phyloP scores from a whole-genome alignment of 2,329 filamentous ascomycete genomes.

The Sordariomycetes sp. region DNA sequence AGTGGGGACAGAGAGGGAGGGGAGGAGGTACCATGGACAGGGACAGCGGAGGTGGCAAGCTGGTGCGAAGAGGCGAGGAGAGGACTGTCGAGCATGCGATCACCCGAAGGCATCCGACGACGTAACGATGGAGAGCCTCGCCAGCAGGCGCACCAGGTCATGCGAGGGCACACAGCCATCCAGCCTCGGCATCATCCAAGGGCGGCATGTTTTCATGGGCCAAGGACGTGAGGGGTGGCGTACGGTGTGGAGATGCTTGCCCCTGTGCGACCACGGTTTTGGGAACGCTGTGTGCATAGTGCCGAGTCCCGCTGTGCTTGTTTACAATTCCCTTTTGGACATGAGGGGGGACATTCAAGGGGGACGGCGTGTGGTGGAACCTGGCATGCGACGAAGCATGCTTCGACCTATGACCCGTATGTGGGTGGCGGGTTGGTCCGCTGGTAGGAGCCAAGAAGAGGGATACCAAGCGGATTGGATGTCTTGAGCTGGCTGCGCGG shows the following conservation, averaged over 20 bases:
- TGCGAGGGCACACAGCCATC: background rate
- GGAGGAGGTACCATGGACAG: background rate
- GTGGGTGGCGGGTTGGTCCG: background rate
- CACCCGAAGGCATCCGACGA: slow-evolving; percentile 4
- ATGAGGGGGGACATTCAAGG: background rate
- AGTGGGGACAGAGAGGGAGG: background rate
- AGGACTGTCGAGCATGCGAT: background rate
- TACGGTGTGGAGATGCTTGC: background rate
- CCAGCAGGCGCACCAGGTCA: background rate
- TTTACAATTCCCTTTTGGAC: background rate
- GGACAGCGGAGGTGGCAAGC: background rate
- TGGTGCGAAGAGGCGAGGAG: background rate
- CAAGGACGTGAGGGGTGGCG: background rate
- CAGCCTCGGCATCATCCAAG: background rate
- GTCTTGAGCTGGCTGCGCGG: background rate
- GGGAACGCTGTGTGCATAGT: background rate
- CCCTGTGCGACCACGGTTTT: background rate
- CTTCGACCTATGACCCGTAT: background rate
- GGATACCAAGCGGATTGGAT: background rate
- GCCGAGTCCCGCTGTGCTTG: background rate
- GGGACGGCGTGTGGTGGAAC: background rate
- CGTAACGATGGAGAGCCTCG: background rate
- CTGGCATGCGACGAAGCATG: background rate
- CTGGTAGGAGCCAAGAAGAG: background rate
- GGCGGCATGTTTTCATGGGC: background rate